Percentiles rank a stretch among this genome's conserved stretches.
These are phyloP conservation scores for Ustilago cynodontis DNA, from an alignment of 1,284 basidiomycete species.

Conservation along the genomic window DNA sequence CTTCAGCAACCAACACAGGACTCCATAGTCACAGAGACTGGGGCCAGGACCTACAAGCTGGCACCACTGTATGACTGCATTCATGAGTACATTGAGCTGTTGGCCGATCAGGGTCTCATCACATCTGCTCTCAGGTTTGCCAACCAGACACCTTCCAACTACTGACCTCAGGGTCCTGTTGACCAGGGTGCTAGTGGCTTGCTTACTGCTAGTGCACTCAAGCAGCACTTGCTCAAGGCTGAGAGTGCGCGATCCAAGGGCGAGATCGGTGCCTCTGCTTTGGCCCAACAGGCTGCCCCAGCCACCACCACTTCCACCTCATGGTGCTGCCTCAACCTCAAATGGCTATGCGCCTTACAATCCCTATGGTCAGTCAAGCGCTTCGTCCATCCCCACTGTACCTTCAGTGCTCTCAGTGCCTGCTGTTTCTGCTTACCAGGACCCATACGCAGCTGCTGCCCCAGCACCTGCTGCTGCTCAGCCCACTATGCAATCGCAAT, in stretches of 20 bases:
- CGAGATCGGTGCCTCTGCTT: too few species aligned
- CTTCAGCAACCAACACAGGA: constrained; percentile 72
- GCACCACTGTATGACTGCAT: constrained; percentile 89
- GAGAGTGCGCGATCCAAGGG: constrained; percentile 49
- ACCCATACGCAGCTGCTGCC: constrained; percentile 43
- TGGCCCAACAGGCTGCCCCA: constrained; percentile 8
- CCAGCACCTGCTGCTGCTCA: too few species aligned
- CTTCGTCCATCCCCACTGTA: constrained; percentile 34
- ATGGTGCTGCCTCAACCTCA: constrained; percentile 32
- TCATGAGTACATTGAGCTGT: constrained; percentile 92
- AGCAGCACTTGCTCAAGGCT: constrained; percentile 52
- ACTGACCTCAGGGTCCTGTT: constrained; percentile 72
- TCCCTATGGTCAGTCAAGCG: constrained; percentile 25
- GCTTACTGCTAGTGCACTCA: constrained; percentile 38
- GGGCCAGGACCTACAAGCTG: constrained; percentile 83
- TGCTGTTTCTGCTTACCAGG: constrained; percentile 27
- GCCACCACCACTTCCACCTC: constrained; percentile 22
- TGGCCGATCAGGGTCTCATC: constrained; percentile 90
- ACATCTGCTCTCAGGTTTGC: too few species aligned
- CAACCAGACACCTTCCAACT: too few species aligned
- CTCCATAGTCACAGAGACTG: constrained; percentile 72
- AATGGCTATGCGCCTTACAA: constrained; percentile 47
- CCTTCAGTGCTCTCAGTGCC: constrained; percentile 40
- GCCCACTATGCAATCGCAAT: too few species aligned
- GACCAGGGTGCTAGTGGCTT: constrained; percentile 19